Evolutionary conservation across 2,329 filamentous ascomycete genomes (phyloP), one percentile per base, ranked within the genome.

Genomic region (Dactylellina sp.): DNA sequence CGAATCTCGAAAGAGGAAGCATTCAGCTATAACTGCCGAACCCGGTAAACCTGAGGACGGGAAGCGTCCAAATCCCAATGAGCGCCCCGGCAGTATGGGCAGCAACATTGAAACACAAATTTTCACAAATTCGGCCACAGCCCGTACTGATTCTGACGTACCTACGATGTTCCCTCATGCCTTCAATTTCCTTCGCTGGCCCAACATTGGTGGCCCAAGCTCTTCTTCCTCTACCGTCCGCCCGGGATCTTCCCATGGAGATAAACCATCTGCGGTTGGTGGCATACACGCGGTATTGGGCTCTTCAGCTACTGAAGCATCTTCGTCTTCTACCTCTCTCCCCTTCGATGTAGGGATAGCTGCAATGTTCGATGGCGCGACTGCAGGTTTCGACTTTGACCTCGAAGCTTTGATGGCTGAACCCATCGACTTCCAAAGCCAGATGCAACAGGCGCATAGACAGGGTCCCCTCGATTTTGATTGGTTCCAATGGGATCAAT

Each of bases 401-500:
- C 35, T 78, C 11, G 71, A 77, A 47, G 60, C 77, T 12, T 47
- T 78, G 12, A 77, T 78, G 76, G 76, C 74, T 16, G 75, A 78
- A 28, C 76, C 76, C 7, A 68, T 75, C 2, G 77, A 77, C 28
- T 78, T 78, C 44, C 77, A 78, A 52, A 75, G 75, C 59, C 76
- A 77, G 40, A 78, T 78, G 77, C 76, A 76, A 52, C 75, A 77
- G 59, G 77, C 77, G 7, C 76, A 71, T 20, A 37, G 75, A 55
- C 75, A 77, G 22, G 77, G 77, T 1, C 77, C 77, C 12, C 50
- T 78, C 18, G 77, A 77, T 60, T 78, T 78, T 56, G 77, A 78
- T 71, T 78, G 77, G 77, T 77, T 78, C 62, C 76, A 76, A 44
- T 78, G 77, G 77, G 77, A 78, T 24, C 70, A 74, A 28, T 74